Percentiles rank a stretch among this genome's conserved stretches.
phyloP scores from a whole-genome alignment of 441 rosid genomes.

The Bruguiera hainesii region DNA sequence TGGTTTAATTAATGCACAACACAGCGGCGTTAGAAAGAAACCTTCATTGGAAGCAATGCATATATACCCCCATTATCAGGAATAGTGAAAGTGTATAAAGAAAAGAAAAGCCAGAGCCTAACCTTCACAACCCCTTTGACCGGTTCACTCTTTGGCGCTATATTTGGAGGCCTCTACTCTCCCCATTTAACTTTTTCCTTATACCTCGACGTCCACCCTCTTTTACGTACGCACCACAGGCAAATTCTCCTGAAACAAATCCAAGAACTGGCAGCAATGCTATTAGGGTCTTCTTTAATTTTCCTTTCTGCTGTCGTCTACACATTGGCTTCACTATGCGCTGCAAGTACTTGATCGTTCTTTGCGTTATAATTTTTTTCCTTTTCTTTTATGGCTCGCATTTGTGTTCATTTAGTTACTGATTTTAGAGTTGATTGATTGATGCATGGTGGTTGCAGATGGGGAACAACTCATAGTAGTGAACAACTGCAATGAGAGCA shows the following conservation, averaged over 20 bases:
- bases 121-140: neutral
- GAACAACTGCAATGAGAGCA: conserved; percentile 77
- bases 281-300: neutral
- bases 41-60: conserved; percentile 62
- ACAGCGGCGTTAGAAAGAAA: conserved; percentile 32
- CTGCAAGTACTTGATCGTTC: neutral
- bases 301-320: neutral
- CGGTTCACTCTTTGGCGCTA: neutral
- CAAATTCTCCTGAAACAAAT: neutral
- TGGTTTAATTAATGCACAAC: neutral
- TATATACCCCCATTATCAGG: conserved; percentile 36
- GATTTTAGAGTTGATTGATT: neutral
- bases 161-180: neutral
- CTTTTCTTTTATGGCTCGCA: neutral
- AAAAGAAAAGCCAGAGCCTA: neutral
- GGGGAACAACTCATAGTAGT: conserved; percentile 75
- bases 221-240: neutral
- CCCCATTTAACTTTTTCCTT: neutral
- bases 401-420: neutral
- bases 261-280: neutral
- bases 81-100: conserved; percentile 11
- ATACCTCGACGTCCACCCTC: neutral
- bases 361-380: neutral
- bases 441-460: conserved; percentile 34
- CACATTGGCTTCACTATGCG: neutral